These are phyloP conservation scores for Kingdonia uniflora DNA, from an alignment of 164 flowering plant genomes.

Conservation along the genomic window DNA sequence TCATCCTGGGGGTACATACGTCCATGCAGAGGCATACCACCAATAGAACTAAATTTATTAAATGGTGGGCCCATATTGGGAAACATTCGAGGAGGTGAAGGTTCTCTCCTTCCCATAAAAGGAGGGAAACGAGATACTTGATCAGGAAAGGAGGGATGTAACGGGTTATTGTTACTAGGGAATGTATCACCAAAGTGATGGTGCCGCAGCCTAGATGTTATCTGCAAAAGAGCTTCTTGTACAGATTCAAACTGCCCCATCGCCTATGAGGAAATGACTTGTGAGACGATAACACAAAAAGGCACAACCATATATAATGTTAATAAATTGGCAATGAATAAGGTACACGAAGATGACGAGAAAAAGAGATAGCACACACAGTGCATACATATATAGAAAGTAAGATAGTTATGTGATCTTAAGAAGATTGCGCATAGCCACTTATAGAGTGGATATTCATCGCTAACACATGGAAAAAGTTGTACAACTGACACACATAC, in stretches of 20 bases:
- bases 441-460: too few relatives aligned
- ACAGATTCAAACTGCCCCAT: slow-evolving; percentile 77
- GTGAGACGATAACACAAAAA: slow-evolving; percentile 9
- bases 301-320: too few relatives aligned
- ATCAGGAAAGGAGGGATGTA: slow-evolving; percentile 49
- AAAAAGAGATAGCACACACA: too few relatives aligned
- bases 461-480: too few relatives aligned
- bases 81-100: slow-evolving; percentile 59
- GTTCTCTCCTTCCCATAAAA: slow-evolving; percentile 57
- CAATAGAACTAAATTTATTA: slow-evolving; percentile 43
- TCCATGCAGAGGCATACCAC: slow-evolving; percentile 46
- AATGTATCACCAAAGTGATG: slow-evolving; percentile 66
- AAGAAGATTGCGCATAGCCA: too few relatives aligned
- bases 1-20: slow-evolving; percentile 52
- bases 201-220: slow-evolving; percentile 57
- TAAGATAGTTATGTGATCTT: too few relatives aligned
- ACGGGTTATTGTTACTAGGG: slow-evolving; percentile 37
- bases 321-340: too few relatives aligned
- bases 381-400: too few relatives aligned
- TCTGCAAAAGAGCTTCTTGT: slow-evolving; percentile 84
- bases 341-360: too few relatives aligned
- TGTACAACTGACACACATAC: too few relatives aligned
- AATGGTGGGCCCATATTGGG: slow-evolving; percentile 45
- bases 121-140: slow-evolving; percentile 42
- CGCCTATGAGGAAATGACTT: slow-evolving; percentile 29